A percentile compares a stretch with the other conserved stretches of the same genome.
Conservation (phyloP, 345 rosid species). For the Salix viminalis region DNA sequence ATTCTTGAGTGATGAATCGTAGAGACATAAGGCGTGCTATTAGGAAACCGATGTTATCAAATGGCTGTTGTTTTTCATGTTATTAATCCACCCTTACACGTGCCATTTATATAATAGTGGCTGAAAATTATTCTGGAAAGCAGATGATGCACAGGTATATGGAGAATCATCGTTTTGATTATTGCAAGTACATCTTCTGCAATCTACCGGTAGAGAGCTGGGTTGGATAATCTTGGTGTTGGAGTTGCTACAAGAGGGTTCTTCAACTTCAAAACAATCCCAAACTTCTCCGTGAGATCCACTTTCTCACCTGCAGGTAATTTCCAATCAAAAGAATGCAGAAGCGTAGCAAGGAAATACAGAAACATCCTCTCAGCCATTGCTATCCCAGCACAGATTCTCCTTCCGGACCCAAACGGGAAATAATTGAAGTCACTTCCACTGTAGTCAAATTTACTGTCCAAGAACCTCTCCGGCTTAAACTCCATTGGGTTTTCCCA, state of each 20-base stretch:
- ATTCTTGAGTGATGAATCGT: too few species aligned
- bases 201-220: slow-evolving; percentile 31
- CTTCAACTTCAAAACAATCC: slow-evolving; percentile 63
- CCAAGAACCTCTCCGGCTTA: slow-evolving; percentile 47
- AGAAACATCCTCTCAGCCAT: slow-evolving; percentile 74
- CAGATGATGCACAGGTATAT: background rate
- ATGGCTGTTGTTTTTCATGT: background rate
- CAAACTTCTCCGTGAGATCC: slow-evolving; percentile 61
- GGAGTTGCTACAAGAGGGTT: slow-evolving; percentile 49
- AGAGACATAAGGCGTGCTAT: too few species aligned
- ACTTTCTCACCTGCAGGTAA: slow-evolving; percentile 23
- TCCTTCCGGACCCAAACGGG: slow-evolving; percentile 78
- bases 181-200: background rate
- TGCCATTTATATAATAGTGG: too few species aligned
- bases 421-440: slow-evolving; percentile 52
- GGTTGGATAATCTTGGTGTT: slow-evolving; percentile 47
- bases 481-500: slow-evolving; percentile 54
- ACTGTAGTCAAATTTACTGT: slow-evolving; percentile 41
- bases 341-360: slow-evolving; percentile 47
- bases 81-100: too few species aligned
- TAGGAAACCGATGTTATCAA: too few species aligned
- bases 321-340: slow-evolving; percentile 79
- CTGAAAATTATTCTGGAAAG: too few species aligned
- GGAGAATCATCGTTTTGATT: background rate
- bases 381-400: slow-evolving; percentile 64